Evolutionary conservation across 1,139 yeast species (phyloP).

Genomic region (Geotrichum cucujoidarum): DNA sequence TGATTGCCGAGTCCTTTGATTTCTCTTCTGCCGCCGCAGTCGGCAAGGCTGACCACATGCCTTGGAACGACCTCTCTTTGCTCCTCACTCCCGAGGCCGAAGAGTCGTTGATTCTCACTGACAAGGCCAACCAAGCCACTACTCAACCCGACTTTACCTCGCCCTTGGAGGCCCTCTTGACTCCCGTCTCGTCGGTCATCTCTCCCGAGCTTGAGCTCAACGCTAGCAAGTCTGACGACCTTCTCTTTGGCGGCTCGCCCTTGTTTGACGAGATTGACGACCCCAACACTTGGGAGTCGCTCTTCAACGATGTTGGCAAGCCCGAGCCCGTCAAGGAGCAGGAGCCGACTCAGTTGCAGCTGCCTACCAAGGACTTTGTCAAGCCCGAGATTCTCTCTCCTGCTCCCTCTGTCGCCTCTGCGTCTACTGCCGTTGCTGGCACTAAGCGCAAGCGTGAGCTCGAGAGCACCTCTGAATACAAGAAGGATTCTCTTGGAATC

Average conservation of each 20-base stretch:
- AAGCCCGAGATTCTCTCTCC: conserved; percentile 6
- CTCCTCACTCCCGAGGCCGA: conserved; percentile 29
- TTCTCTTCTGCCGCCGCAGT: not conserved
- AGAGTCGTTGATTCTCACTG: conserved; percentile 25
- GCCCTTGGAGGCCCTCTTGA: conserved; percentile 24
- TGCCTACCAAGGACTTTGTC: not conserved
- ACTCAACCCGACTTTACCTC: conserved; percentile 22
- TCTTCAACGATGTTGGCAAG: conserved; percentile 27
- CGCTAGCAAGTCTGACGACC: conserved; percentile 21
- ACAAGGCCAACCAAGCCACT: conserved; percentile 24
- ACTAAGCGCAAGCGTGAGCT: conserved; percentile 15
- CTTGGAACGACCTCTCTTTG: conserved; percentile 26
- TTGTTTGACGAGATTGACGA: conserved; percentile 34
- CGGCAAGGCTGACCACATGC: conserved; percentile 2
- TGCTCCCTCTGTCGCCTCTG: not conserved
- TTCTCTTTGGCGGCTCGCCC: conserved; percentile 34
- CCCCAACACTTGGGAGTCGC: conserved; percentile 34
- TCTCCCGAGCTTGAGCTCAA: conserved; percentile 34
- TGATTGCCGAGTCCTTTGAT: conserved; percentile 11
- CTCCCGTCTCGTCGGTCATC: conserved; percentile 29
- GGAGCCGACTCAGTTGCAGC: not conserved
- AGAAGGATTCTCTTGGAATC: conserved; percentile 38
- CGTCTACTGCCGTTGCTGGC: not conserved
- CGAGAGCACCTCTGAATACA: conserved; percentile 22
- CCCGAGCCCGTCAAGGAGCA: not conserved